Evolutionary conservation across 2,329 filamentous ascomycete species (phyloP), one percentile per base, ranked within the genome.

Genomic region (Neonectria punicea): DNA sequence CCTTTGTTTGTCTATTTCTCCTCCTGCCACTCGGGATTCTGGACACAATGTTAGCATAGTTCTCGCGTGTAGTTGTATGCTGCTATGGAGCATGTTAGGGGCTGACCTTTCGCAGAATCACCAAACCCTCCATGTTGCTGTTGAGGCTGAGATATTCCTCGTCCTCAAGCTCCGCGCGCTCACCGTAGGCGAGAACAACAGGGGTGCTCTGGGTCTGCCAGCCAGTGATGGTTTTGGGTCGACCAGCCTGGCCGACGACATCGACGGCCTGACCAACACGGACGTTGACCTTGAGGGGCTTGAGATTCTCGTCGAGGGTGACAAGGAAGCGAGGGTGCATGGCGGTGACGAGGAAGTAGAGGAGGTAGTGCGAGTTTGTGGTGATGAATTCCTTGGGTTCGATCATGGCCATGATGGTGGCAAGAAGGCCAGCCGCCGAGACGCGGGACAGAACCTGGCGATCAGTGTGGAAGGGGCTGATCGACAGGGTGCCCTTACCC

Each of bases 121-220:
- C 95, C 75, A 99, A 85, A 34, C 96, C 96, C 83, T 99, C 96
- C 67, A 99, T 86, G 58, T 91, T 97, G 83, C 90, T 96, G 78
- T 91, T 97, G 76, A 99, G 83, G 80, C 92, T 93, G 70, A 98
- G 91, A 79, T 98, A 99, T 83, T 99, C 91, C 83, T 99, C 96
- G 75, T 99, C 96, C 80, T 99, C 96, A 55, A 99, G 84, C 84
- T 99, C 96, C 10, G 96, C 96, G 74, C 97, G 88, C 85, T 99
- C 96, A 32, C 97, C 96, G 76, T 97, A 92, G n/a, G 93, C 91
- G 74, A 99, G 84, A 64, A 99, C 85, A 51, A 99, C 96, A 1
- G 96, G 96, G n/a, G 96, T 99, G 83, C 93, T 98, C 85, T 99
- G 96, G 70, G 96, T 99, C 82, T 99, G 96, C 96, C 96, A 99